Base-by-base conservation (phyloP, 257 asterid species). In the Solanum chmielewskii region DNA sequence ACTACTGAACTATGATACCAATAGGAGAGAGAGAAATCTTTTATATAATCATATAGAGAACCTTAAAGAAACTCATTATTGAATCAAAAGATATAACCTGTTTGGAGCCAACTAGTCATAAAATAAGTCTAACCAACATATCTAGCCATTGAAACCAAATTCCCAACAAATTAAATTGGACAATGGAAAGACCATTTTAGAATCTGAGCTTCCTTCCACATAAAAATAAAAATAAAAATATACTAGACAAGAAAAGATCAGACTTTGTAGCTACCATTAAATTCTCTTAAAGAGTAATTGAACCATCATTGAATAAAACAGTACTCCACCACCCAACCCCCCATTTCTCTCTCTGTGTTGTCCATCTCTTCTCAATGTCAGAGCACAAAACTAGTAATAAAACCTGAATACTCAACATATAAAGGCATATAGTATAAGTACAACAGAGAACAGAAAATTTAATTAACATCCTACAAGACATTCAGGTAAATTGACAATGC, bases 111-210 rank as follows among this genome's bases (percentile, higher is more conserved):
- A 83, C 73, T 74, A 45, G 59, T 12, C 60, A 84, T 41, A 62
- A 45, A 39, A 85, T 47, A 13, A 64, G 85, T 44, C 86, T 86
- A 78, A 47, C 41, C 25, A 16, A 85, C 23, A 21, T 64, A 82
- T 70, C 47, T 27, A 33, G 62, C 64, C 15, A 37, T 64, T 86
- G 66, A 62, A 44, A 80, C 37, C 70, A 45, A 64, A 86, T 66
- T 70, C 86, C 85, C 85, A 85, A 59, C 83, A 87, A 89, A 59
- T 81, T 25, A 71, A 23, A 87, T 74, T 14, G 35, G 52, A 42
- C 42, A 64, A 44, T 39, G 23, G 52, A 81, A 68, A 83, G 11
- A 60, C n/a, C 12, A 70, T 44, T 31, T 59, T 80, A 49, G 15
- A n/a, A 23, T n/a, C 64, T 10, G 21, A 59, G 56, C 47, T 35